These are phyloP conservation scores for Neurospora sp. DNA, from an alignment of 495 filamentous ascomycete species.

Conservation along the genomic window DNA sequence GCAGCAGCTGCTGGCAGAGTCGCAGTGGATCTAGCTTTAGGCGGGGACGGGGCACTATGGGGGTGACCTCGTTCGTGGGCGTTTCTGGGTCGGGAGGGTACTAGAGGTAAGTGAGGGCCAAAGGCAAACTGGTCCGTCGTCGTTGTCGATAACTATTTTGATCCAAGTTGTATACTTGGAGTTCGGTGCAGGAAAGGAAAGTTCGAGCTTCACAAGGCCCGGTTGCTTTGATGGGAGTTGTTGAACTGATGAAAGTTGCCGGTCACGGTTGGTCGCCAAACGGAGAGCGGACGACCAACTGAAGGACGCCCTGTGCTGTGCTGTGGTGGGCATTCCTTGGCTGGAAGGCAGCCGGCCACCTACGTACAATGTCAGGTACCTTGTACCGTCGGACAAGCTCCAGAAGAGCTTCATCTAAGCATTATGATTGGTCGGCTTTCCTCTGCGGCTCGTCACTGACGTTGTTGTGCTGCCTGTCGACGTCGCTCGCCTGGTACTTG, in stretches of 20 bases:
- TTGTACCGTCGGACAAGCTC: slow-evolving; percentile 1
- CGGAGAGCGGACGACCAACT: slow-evolving; percentile 4
- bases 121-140: neutral
- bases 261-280: slow-evolving; percentile 16
- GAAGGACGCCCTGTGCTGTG: neutral
- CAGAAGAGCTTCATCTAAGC: neutral
- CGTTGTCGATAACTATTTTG: neutral
- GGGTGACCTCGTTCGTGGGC: neutral
- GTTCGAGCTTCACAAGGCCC: slow-evolving; percentile 16
- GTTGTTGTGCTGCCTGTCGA: slow-evolving; percentile 32
- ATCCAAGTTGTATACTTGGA: neutral
- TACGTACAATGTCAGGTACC: slow-evolving; percentile 7
- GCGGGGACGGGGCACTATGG: neutral
- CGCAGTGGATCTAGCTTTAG: neutral
- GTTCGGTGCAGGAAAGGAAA: neutral
- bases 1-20: neutral
- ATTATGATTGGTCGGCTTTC: neutral
- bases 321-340: neutral
- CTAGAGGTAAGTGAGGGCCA: neutral
- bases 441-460: slow-evolving; percentile 19
- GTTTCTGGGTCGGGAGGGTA: neutral
- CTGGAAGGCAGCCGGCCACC: slow-evolving; percentile 9
- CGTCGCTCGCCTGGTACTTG: no score
- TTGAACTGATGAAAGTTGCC: neutral
- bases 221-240: neutral